These are phyloP conservation scores for Elsinoe fawcettii DNA, from an alignment of 2,329 filamentous ascomycete genomes.

Conservation along the genomic window DNA sequence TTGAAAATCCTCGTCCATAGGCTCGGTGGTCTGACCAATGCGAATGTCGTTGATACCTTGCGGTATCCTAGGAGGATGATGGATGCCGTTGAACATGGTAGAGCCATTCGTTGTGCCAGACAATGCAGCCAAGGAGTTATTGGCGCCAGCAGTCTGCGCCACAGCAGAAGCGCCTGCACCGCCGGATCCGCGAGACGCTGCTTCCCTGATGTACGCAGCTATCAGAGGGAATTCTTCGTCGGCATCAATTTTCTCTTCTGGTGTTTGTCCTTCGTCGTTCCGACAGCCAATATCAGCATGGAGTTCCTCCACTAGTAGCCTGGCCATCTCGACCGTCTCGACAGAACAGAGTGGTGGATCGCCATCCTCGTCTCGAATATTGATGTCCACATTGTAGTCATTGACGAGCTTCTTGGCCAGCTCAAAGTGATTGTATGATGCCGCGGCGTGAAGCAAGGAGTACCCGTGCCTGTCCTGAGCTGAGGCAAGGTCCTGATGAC, in stretches of 20 bases:
- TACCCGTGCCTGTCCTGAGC: constrained; percentile 87
- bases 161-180: constrained; percentile 25
- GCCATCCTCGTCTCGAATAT: constrained; percentile 80
- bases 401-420: constrained; percentile 68
- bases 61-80: constrained; percentile 57
- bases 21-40: constrained; percentile 63
- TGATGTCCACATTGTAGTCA: constrained; percentile 69
- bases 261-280: constrained; percentile 71
- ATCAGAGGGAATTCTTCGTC: constrained; percentile 74
- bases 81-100: constrained; percentile 22
- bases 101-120: constrained; percentile 27
- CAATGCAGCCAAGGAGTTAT: constrained; percentile 24
- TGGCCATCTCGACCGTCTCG: constrained; percentile 71
- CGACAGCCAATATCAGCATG: constrained; percentile 57
- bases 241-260: constrained; percentile 67
- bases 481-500: constrained; percentile 67
- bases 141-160: constrained; percentile 23
- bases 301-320: constrained; percentile 74
- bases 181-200: constrained; percentile 18
- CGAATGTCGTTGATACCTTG: constrained; percentile 65
- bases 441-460: constrained; percentile 84
- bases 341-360: constrained; percentile 94
- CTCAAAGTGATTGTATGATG: constrained; percentile 81
- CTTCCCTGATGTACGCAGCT: constrained; percentile 57
- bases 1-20: constrained; percentile 48